These are phyloP conservation scores for Apiospora arundinis DNA, from an alignment of 2,329 filamentous ascomycete species.

Conservation along the genomic window DNA sequence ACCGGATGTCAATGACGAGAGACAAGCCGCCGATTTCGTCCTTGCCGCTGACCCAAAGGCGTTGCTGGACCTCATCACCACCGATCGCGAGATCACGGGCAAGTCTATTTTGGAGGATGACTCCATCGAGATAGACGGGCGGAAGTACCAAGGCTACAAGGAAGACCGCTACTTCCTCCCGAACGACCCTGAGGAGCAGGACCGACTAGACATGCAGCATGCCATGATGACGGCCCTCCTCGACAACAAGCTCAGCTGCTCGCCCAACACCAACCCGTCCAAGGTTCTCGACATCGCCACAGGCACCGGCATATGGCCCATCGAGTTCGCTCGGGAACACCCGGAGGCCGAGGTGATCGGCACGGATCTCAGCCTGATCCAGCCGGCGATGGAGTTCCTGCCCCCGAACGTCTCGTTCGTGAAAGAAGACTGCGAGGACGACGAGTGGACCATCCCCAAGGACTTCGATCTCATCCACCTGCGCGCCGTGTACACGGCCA, in stretches of 20 bases:
- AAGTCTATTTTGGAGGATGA: not conserved
- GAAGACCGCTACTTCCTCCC: constrained; percentile 19
- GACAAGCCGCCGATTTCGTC: not conserved
- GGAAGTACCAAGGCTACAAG: constrained; percentile 19
- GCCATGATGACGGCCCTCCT: constrained; percentile 48
- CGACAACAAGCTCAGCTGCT: constrained; percentile 43
- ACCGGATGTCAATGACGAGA: not conserved
- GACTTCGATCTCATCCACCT: constrained; percentile 10
- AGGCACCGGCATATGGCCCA: constrained; percentile 18
- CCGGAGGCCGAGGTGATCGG: constrained; percentile 8
- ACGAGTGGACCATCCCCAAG: not conserved
- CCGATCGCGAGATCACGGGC: constrained; percentile 3
- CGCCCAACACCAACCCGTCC: constrained; percentile 28
- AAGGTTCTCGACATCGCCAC: constrained; percentile 17
- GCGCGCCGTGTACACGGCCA: not conserved
- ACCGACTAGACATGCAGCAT: constrained; percentile 20
- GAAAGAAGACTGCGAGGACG: not conserved
- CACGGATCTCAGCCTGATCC: constrained; percentile 19
- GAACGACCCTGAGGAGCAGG: constrained; percentile 20
- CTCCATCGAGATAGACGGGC: constrained; percentile 21
- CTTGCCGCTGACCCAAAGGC: not conserved
- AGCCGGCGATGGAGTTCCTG: not conserved
- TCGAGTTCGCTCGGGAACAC: constrained; percentile 11
- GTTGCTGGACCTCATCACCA: not conserved
- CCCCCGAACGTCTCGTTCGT: constrained; percentile 8